phyloP scores from a whole-genome alignment of 225 moss, liverwort and hornwort species.

The Lunularia cruciata region DNA sequence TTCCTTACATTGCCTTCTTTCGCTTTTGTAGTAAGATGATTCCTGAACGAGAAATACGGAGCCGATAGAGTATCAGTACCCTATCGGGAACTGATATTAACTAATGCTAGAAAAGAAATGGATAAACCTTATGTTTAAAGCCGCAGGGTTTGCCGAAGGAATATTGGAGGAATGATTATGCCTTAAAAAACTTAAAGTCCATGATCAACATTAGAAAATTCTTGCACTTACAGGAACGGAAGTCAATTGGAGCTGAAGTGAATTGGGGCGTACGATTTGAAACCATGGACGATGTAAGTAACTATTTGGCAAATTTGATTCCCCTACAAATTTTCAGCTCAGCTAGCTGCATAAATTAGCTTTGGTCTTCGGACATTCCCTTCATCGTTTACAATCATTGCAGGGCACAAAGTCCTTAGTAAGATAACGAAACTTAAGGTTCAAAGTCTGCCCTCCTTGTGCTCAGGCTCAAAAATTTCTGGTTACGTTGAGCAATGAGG shows the following conservation, averaged over 20 bases:
- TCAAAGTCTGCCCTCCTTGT: background rate
- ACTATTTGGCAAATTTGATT: too few relatives aligned
- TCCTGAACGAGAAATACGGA: too few relatives aligned
- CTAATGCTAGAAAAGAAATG: too few relatives aligned
- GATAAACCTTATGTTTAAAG: background rate
- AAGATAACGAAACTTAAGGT: background rate
- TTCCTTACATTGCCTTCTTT: too few relatives aligned
- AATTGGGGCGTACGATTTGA: conserved; percentile 98
- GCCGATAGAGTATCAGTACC: too few relatives aligned
- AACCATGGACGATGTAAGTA: conserved; percentile 76
- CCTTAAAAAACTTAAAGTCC: background rate
- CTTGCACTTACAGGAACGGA: conserved; percentile 67
- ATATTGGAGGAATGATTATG: too few relatives aligned
- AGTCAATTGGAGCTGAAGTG: conserved; percentile 99
- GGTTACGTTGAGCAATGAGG: conserved; percentile 75
- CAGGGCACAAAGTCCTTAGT: background rate
- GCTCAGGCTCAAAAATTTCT: conserved; percentile 85
- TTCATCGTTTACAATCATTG: too few relatives aligned
- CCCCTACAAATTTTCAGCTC: too few relatives aligned
- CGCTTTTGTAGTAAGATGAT: too few relatives aligned
- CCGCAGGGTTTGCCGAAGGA: background rate
- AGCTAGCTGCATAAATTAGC: too few relatives aligned
- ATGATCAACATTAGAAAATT: background rate
- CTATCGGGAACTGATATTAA: too few relatives aligned
- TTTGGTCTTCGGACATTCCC: too few relatives aligned